phyloP scores from a whole-genome alignment of 176 grass and related monocot genomes.

The Cenchrus purpureus region DNA sequence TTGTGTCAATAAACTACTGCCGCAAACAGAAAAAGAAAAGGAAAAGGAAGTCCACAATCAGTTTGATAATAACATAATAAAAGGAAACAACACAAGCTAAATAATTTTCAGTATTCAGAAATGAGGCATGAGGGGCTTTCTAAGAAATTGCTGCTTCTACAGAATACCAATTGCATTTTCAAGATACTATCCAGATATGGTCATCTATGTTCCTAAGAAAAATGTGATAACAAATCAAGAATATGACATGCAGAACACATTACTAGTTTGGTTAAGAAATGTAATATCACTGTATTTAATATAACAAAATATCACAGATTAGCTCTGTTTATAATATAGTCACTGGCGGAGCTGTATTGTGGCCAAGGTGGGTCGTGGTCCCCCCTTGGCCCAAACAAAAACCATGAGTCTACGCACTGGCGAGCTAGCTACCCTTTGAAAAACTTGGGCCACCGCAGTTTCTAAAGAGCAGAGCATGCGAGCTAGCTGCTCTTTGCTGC shows the following conservation, averaged over 20 bases:
- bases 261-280: not conserved
- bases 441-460: no score
- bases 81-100: not conserved
- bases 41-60: not conserved
- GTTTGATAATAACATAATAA: conserved; percentile 19
- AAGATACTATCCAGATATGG: not conserved
- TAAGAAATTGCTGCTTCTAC: conserved; percentile 1
- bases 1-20: conserved; percentile 9
- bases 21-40: conserved; percentile 3
- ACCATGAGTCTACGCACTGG: no score
- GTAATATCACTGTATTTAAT: not conserved
- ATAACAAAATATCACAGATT: not conserved
- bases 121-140: not conserved
- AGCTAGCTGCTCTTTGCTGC: no score
- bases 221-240: not conserved
- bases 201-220: not conserved
- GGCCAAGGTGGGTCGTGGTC: no score
- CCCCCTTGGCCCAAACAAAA: no score
- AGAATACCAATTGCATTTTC: not conserved
- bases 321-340: not conserved
- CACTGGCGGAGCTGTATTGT: no score
- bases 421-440: no score
- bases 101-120: not conserved
- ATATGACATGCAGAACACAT: not conserved
- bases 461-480: no score